Base-by-base conservation (phyloP, 108 stramenopile species). In the Nitzschia putrida region DNA sequence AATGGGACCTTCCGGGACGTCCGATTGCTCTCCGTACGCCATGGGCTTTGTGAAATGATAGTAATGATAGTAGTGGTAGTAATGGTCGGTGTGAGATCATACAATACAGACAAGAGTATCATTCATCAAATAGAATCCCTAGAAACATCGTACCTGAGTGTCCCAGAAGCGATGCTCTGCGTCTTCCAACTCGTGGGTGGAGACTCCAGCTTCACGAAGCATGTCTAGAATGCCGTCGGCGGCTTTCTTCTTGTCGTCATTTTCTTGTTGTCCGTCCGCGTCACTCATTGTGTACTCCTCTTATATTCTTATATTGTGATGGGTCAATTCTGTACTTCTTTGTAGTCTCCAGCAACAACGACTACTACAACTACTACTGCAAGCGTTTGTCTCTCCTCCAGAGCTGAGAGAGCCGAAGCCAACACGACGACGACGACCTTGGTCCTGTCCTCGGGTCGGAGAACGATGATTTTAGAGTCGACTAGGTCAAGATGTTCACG, bases 161-260 rank as follows among this genome's bases (percentile, higher is more conserved):
- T 96, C 93, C 98, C 98, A 99, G 84, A 99, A 99, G 25, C 87
- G 81, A 79, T 96, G 96, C 57, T 78, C 74, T 63, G 71, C 76
- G 24, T 68, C 72, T 21, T 75, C 84, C 24, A 72, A 45, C 21
- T 54, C 63, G n/a, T 67, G 50, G 34, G 83, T 63, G 9, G 77
- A 71, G 12, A 71, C 71, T 20, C 67, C 71, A 34, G 71, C 61
- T 54, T 73, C 56, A 37, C 66, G 68, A 45, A 82, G 49, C 76
- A 82, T 82, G 26, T 82, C 71, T 8, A 82, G 66, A 53, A 82
- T 73, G 14, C 58, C 40, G 13, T 68, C 40, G 14, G 44, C 49
- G 25, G 57, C 25, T 23, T 34, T 56, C 41, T 72, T 53, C 53
- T 76, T 72, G 25, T 71, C 74, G 21, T 68, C 67, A 13, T 70